Evolutionary conservation across 805 yeast genomes (phyloP).

Genomic region (Ogataea trehaloabstinens): DNA sequence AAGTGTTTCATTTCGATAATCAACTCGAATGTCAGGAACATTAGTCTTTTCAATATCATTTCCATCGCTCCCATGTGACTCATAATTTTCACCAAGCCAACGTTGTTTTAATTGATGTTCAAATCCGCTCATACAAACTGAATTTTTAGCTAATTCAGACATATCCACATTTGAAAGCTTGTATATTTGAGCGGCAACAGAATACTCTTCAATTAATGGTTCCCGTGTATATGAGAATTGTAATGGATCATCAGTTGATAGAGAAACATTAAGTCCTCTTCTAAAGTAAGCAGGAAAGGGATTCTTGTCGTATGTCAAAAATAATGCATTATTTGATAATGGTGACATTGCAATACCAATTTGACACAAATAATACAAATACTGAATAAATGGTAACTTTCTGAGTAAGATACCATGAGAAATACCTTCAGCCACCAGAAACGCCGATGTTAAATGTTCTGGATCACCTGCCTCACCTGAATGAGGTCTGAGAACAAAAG

Average conservation of each 20-base stretch:
- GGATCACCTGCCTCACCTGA: conserved; percentile 99
- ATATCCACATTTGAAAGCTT: conserved; percentile 92
- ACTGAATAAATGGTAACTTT: conserved; percentile 93
- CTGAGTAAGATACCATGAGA: conserved; percentile 93
- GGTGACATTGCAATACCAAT: conserved; percentile 99
- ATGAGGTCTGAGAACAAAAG: conserved; percentile 95
- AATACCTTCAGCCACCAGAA: conserved; percentile 84
- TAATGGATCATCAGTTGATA: conserved; percentile 96
- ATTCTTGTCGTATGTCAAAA: conserved; percentile 93
- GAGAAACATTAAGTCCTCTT: conserved; percentile 89
- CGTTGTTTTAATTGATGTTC: conserved; percentile 82
- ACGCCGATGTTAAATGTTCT: conserved; percentile 90
- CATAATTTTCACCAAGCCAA: conserved; percentile 80
- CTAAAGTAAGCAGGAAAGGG: conserved; percentile 91
- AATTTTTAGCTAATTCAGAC: conserved; percentile 94
- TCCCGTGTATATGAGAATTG: conserved; percentile 97
- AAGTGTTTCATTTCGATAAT: conserved; percentile 81
- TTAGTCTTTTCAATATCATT: conserved; percentile 92
- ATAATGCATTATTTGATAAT: conserved; percentile 91
- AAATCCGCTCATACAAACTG: conserved; percentile 93
- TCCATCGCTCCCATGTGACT: conserved; percentile 63
- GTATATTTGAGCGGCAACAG: conserved; percentile 97
- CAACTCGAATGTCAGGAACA: conserved; percentile 85
- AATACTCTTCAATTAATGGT: conserved; percentile 95
- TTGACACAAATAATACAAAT: conserved; percentile 89